phyloP scores from a whole-genome alignment of 1,284 basidiomycete species.

The Leccinum ponderosum region DNA sequence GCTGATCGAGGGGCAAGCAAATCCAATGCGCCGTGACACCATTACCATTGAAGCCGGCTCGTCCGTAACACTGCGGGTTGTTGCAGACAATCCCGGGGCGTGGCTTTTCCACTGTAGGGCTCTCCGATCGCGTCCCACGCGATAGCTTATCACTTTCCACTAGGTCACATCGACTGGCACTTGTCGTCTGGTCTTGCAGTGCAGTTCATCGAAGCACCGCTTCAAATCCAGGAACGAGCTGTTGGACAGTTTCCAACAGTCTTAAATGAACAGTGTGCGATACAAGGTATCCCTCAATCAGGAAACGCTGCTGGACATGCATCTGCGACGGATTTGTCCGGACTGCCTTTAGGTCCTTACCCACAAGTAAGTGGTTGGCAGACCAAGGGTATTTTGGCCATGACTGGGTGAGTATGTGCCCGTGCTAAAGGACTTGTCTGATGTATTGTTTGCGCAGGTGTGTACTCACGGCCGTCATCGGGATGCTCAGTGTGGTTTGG shows the following conservation, averaged over 20 bases:
- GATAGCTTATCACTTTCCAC: background rate
- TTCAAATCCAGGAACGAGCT: conserved; percentile 52
- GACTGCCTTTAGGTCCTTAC: conserved; percentile 66
- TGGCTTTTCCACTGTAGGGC: conserved; percentile 80
- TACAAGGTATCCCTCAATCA: conserved; percentile 54
- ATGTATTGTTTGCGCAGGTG: conserved; percentile 45
- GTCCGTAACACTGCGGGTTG: conserved; percentile 65
- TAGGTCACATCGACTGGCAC: conserved; percentile 85
- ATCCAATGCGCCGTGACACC: conserved; percentile 87
- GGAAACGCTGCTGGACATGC: conserved; percentile 83
- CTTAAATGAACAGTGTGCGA: conserved; percentile 72
- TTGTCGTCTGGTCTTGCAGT: conserved; percentile 77
- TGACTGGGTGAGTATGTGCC: conserved; percentile 59
- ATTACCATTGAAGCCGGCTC: conserved; percentile 61
- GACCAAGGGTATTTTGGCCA: conserved; percentile 77
- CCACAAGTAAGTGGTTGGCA: conserved; percentile 79
- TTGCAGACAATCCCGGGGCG: conserved; percentile 81
- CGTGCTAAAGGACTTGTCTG: background rate
- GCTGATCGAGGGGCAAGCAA: conserved; percentile 69
- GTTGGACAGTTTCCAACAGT: conserved; percentile 45
- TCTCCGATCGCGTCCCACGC: background rate
- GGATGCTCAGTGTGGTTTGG: conserved; percentile 81
- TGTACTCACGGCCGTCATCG: conserved; percentile 79
- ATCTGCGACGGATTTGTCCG: conserved; percentile 62
- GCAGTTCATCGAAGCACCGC: conserved; percentile 76